These are phyloP conservation scores for Cyberlindnera americana DNA, from an alignment of 805 yeast genomes.

Conservation along the genomic window DNA sequence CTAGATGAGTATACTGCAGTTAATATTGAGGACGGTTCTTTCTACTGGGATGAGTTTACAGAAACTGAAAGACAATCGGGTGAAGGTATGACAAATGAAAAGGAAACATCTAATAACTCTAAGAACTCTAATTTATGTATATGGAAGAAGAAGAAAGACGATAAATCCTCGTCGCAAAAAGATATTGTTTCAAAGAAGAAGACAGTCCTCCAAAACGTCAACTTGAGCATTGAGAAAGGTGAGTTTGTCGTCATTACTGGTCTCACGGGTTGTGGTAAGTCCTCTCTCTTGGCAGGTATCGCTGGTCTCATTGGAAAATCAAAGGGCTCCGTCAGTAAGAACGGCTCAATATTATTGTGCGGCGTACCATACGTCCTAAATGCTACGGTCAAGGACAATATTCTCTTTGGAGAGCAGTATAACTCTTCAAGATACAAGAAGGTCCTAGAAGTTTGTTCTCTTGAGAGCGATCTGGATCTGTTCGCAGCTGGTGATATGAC, in stretches of 20 bases:
- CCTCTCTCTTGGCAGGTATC: constrained; percentile 5
- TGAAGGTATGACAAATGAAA: constrained; percentile 11
- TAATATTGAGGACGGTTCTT: neutral
- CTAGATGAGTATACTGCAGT: neutral
- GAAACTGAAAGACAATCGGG: neutral
- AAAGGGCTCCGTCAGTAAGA: constrained; percentile 43
- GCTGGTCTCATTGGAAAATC: constrained; percentile 44
- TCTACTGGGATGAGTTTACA: neutral
- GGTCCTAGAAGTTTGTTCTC: constrained; percentile 84
- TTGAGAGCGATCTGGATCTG: constrained; percentile 64
- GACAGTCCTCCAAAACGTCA: constrained; percentile 9
- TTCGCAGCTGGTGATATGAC: constrained; percentile 86
- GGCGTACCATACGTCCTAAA: constrained; percentile 85
- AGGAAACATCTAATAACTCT: neutral
- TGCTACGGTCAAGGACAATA: constrained; percentile 82
- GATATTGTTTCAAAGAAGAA: constrained; percentile 29
- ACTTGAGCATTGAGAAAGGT: constrained; percentile 16
- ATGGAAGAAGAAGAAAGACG: neutral
- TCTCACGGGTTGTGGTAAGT: constrained; percentile 64
- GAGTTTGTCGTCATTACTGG: constrained; percentile 10
- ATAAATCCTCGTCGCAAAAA: neutral
- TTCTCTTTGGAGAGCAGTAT: constrained; percentile 76
- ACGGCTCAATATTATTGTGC: constrained; percentile 46
- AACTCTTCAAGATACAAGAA: constrained; percentile 72
- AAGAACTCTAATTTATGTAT: neutral